These are phyloP conservation scores for Arthrobotrys entomopaga DNA, from an alignment of 2,329 filamentous ascomycete species.

Conservation along the genomic window DNA sequence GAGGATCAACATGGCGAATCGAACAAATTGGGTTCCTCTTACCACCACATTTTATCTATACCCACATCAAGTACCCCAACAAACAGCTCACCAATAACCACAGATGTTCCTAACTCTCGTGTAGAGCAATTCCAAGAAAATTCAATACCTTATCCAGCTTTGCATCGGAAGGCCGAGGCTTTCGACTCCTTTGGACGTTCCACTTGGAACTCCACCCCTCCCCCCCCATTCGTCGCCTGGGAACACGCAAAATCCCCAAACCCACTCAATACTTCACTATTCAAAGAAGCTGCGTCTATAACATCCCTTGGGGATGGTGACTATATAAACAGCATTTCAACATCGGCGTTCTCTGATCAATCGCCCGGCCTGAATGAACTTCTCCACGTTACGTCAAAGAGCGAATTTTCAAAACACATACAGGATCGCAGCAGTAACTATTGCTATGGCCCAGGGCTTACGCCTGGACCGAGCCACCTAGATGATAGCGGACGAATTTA, in stretches of 20 bases:
- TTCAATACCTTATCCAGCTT: neutral
- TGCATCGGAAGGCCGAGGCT: conserved; percentile 10
- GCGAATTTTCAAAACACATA: conserved; percentile 27
- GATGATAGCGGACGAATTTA: conserved; percentile 31
- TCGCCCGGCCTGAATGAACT: conserved; percentile 42
- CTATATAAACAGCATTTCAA: conserved; percentile 47
- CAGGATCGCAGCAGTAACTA: conserved; percentile 7
- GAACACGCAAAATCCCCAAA: conserved; percentile 15
- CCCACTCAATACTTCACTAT: conserved; percentile 11
- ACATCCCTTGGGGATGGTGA: conserved; percentile 25
- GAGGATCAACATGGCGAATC: too few species aligned
- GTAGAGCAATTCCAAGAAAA: too few species aligned
- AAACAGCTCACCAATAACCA: too few species aligned
- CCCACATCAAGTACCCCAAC: too few species aligned
- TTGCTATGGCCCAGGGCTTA: neutral
- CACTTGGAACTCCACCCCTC: conserved; percentile 39
- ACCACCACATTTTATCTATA: too few species aligned
- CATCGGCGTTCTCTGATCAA: conserved; percentile 47
- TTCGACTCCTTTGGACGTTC: conserved; percentile 30
- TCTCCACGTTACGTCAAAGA: conserved; percentile 33
- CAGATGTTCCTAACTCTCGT: too few species aligned
- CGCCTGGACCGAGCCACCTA: conserved; percentile 19
- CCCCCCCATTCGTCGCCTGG: conserved; percentile 30
- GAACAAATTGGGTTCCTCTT: too few species aligned
- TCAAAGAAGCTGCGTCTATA: conserved; percentile 12